Conservation (phyloP, 108 stramenopile genomes). For the Fragilaria crotonensis region DNA sequence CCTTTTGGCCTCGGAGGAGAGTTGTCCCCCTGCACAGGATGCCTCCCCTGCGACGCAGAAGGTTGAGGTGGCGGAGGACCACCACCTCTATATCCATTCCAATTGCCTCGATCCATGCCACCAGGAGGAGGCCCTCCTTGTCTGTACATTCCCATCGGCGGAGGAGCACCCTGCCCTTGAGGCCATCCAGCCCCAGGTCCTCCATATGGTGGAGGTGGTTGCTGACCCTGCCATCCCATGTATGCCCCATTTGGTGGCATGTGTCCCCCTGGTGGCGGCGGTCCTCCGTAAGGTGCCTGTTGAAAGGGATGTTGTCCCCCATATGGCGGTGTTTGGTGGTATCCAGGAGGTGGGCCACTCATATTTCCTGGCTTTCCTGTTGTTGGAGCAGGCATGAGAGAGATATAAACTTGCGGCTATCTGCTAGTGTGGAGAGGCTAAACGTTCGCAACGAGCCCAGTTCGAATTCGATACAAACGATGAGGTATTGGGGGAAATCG, state of each 20-base stretch:
- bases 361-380: neutral
- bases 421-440: too few relatives aligned
- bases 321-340: constrained; percentile 6
- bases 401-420: too few relatives aligned
- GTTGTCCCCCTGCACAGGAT: neutral
- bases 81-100: constrained; percentile 5
- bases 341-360: constrained; percentile 5
- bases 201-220: constrained; percentile 10
- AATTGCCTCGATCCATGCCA: neutral
- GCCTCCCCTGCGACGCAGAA: neutral
- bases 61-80: constrained; percentile 11
- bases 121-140: constrained; percentile 2
- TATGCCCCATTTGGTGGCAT: constrained; percentile 27
- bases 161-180: constrained; percentile 17
- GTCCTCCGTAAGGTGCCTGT: constrained; percentile 11
- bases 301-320: neutral
- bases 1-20: constrained; percentile 2
- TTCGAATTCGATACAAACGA: too few relatives aligned
- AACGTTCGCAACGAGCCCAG: too few relatives aligned
- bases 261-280: constrained; percentile 29
- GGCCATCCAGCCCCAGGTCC: constrained; percentile 15
- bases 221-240: constrained; percentile 19
- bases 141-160: constrained; percentile 19
- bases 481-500: too few relatives aligned
- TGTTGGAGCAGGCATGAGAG: constrained; percentile 1